A percentile compares a stretch with the other conserved stretches of the same genome.
Evolutionary conservation across 2,329 filamentous ascomycete species (phyloP).

Genomic region (Clarireedia hainanense): DNA sequence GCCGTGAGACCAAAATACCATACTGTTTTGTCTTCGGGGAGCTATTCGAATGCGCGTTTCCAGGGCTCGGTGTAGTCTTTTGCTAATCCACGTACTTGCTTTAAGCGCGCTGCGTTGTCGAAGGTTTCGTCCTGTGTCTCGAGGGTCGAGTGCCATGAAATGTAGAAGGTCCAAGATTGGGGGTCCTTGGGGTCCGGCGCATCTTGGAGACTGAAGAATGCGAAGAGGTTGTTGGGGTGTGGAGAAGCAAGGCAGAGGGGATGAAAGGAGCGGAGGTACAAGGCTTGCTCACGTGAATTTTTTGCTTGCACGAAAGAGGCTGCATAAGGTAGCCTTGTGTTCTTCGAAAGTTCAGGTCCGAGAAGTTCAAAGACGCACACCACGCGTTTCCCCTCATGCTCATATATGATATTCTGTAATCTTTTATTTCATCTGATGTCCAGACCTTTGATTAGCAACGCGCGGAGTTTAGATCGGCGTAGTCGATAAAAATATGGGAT

Average conservation of each 20-base stretch:
- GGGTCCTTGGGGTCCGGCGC: conserved; percentile 31
- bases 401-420: conserved; percentile 28
- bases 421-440: conserved; percentile 34
- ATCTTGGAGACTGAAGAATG: conserved; percentile 39
- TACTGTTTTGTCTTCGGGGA: conserved; percentile 27
- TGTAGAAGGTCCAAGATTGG: conserved; percentile 38
- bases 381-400: conserved; percentile 22
- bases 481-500: conserved; percentile 30
- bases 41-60: conserved; percentile 33
- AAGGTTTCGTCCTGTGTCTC: conserved; percentile 33
- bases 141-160: conserved; percentile 34
- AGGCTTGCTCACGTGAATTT: conserved; percentile 36
- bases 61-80: conserved; percentile 36
- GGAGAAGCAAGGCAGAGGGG: conserved; percentile 36
- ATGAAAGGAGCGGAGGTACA: conserved; percentile 36
- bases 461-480: conserved; percentile 32
- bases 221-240: conserved; percentile 37
- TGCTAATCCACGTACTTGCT: conserved; percentile 34
- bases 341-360: conserved; percentile 24
- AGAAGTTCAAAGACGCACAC: conserved; percentile 31
- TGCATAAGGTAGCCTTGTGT: conserved; percentile 35
- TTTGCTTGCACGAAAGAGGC: conserved; percentile 38
- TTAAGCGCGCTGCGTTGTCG: conserved; percentile 32
- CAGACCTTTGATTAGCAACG: conserved; percentile 29
- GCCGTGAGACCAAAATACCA: conserved; percentile 27